Percentiles rank a stretch among this genome's conserved stretches.
These are phyloP conservation scores for Lenwebbia sp. DNA, from an alignment of 345 rosid genomes.

Conservation along the genomic window DNA sequence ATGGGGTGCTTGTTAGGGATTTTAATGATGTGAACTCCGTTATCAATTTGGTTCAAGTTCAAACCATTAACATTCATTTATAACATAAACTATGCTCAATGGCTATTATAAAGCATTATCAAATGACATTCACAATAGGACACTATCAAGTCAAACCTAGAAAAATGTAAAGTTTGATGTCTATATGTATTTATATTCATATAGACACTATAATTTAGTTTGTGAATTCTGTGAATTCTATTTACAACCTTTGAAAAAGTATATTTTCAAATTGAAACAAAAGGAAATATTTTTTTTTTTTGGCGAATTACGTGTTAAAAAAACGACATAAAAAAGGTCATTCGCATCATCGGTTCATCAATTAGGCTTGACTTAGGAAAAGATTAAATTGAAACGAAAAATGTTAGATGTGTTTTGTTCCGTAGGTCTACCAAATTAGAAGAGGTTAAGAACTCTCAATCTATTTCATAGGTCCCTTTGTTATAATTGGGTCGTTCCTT, in stretches of 20 bases:
- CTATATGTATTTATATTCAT: too few relatives aligned
- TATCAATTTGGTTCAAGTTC: neutral
- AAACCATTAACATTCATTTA: neutral
- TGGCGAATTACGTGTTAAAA: neutral
- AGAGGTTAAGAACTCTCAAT: neutral
- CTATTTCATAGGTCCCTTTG: neutral
- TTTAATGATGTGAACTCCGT: neutral
- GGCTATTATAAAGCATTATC: neutral
- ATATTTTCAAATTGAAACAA: neutral
- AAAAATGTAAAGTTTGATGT: neutral
- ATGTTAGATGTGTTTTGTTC: neutral
- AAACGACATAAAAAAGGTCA: neutral
- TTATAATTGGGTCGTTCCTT: neutral
- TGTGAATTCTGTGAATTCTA: neutral
- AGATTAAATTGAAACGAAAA: neutral
- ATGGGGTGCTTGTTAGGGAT: rapidly evolving
- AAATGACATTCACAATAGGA: neutral
- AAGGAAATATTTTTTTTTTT: neutral
- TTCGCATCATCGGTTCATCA: neutral
- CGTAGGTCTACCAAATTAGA: neutral
- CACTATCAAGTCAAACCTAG: neutral
- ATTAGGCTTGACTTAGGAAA: neutral
- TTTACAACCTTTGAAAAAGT: neutral
- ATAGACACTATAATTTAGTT: too few relatives aligned
- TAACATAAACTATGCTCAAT: neutral